These are phyloP conservation scores for Erythrophleum ivorense DNA, from an alignment of 331 rosid genomes.

Conservation along the genomic window DNA sequence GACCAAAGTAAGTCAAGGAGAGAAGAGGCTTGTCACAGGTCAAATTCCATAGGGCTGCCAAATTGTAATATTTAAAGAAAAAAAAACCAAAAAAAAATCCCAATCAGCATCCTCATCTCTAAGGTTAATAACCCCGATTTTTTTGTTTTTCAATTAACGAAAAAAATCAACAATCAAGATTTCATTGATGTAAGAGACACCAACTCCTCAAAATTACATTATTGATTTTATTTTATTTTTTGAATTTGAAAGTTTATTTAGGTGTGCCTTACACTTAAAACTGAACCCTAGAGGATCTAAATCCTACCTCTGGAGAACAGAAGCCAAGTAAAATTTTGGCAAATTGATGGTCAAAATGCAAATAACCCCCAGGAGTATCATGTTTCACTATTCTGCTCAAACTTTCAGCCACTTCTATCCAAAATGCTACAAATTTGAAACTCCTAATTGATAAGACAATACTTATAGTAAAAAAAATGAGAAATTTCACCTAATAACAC, in stretches of 20 bases:
- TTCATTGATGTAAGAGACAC: not conserved
- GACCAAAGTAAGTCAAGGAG: slow-evolving; percentile 10
- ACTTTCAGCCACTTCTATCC: not conserved
- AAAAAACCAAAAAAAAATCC: not conserved
- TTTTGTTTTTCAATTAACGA: not conserved
- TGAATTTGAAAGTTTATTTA: not conserved
- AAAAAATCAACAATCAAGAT: slow-evolving; percentile 12
- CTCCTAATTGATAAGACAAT: not conserved
- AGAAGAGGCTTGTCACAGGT: slow-evolving; percentile 9
- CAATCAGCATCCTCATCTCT: slow-evolving; percentile 11
- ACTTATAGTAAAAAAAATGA: not conserved
- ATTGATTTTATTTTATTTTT: not conserved
- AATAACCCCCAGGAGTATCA: not conserved
- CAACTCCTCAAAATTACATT: not conserved
- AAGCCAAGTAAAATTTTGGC: slow-evolving; percentile 1
- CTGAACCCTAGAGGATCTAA: not conserved
- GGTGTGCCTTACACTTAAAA: not conserved
- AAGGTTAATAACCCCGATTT: not conserved
- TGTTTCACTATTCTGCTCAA: not conserved
- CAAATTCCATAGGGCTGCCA: not conserved
- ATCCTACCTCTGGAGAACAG: not conserved
- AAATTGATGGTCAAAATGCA: not conserved
- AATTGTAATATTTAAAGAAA: not conserved
- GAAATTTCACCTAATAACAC: not conserved
- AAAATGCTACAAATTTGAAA: not conserved